Base-by-base conservation (phyloP, 371 early-diverging fungal genomes). In the Nosema muscidifuracis region DNA sequence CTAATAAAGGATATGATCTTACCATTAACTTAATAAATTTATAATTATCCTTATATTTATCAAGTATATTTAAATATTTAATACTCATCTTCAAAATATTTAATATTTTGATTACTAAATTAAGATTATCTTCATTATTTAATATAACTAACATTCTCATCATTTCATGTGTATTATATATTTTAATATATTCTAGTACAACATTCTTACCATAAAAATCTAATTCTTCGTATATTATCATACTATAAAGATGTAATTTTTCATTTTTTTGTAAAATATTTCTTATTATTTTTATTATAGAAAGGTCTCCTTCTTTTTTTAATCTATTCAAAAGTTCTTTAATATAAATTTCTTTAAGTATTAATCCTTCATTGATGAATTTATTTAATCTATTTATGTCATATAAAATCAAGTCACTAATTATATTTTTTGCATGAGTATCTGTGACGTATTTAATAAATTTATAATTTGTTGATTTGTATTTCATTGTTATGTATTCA, bases 41-140 rank as follows among this genome's bases (percentile, higher is more conserved):
- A 16, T 60, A 36, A 33, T 57, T 61, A 0, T 44, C 31, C 26
- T 60, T 69, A 50, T 56, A 69, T 26, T 58, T 69, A 9, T 69
- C 47, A 26, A 61, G 26, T 30, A 69, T 47, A n/a, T 66, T n/a
- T 13, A 2, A 0, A 36, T 51, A 16, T 60, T 60, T 34, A 7
- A 38, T 7, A 47, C n/a, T 47, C 6, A 6, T 12, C 47, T 47
- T 47, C 3, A 47, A 10, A 47, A 47, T 10, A 4, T 47, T n/a
- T 4, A 47, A n/a, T 12, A 47, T 47, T n/a, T 20, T 47, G 4
- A 47, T 4, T 12, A 47, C 47, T 47, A 47, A 47, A n/a, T 13
- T 47, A 47, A 47, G 4, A 47, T 47, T 47, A n/a, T 47, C 47
- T 20, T 47, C 47, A 20, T 47, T 47, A 47, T 47, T 47, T 20